These are phyloP conservation scores for Zancudomyces culisetae DNA, from an alignment of 371 early-diverging fungal genomes.

Conservation along the genomic window DNA sequence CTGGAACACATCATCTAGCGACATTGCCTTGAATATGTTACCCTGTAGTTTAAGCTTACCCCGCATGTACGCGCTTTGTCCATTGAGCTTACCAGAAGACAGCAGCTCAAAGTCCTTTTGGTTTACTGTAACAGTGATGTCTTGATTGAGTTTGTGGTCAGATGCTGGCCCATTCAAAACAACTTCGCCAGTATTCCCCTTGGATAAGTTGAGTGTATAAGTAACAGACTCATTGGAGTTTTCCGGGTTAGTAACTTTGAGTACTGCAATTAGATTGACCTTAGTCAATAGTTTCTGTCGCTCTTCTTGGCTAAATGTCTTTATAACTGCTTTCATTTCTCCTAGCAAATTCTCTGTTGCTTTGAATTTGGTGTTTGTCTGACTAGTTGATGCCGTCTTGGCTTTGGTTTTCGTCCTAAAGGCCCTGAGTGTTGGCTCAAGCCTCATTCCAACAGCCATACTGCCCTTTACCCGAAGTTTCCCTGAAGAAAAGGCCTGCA, in stretches of 20 bases:
- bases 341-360: conserved; percentile 5
- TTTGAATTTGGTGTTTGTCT: background rate
- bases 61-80: conserved; percentile 71
- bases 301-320: conserved; percentile 34
- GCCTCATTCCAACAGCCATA: conserved; percentile 68
- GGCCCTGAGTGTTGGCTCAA: conserved; percentile 40
- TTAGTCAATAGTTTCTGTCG: conserved; percentile 41
- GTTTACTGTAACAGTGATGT: conserved; percentile 36
- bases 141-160: conserved; percentile 30
- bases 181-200: conserved; percentile 1
- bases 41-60: conserved; percentile 84
- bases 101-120: conserved; percentile 74
- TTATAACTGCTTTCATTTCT: conserved; percentile 14
- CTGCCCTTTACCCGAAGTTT: conserved; percentile 78
- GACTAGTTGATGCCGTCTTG: conserved; percentile 4
- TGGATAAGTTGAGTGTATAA: background rate
- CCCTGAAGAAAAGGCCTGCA: conserved; percentile 70
- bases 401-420: conserved; percentile 14
- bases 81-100: conserved; percentile 61
- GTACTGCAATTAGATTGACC: conserved; percentile 29
- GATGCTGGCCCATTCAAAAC: conserved; percentile 13
- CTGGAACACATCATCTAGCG: conserved; percentile 48
- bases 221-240: conserved; percentile 6
- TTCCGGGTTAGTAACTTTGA: conserved; percentile 45
- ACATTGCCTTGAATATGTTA: conserved; percentile 65